These are phyloP conservation scores for Poterioochromonas sp. DNA, from an alignment of 352 stramenopile genomes.

Conservation along the genomic window DNA sequence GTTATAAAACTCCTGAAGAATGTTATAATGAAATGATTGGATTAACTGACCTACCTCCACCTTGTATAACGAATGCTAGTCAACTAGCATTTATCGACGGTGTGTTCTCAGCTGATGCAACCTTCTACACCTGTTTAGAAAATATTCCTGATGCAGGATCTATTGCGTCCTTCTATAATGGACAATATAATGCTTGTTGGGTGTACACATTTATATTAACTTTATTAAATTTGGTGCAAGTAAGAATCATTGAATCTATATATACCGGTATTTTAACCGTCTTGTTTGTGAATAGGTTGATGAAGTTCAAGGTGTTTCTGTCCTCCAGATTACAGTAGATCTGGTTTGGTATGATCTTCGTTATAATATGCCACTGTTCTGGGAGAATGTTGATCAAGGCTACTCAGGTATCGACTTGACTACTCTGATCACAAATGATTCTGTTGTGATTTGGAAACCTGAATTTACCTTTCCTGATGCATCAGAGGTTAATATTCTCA, in stretches of 20 bases:
- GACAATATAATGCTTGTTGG: background rate
- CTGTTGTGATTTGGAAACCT: background rate
- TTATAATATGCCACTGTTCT: background rate
- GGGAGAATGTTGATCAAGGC: background rate
- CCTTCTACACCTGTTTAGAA: constrained; percentile 2
- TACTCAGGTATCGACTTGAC: background rate
- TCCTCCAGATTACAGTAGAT: background rate
- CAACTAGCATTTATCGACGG: background rate
- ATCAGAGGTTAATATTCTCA: background rate
- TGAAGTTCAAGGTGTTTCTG: background rate
- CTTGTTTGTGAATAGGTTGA: background rate
- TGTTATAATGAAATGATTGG: background rate
- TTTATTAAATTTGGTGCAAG: no score
- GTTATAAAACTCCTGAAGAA: no score
- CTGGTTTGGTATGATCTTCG: background rate
- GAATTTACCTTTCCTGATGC: background rate
- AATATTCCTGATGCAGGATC: background rate
- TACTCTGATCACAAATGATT: background rate
- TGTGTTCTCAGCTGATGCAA: background rate
- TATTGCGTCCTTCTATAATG: background rate
- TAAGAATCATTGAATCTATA: no score
- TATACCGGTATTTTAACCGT: no score
- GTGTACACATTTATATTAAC: no score
- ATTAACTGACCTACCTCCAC: background rate
- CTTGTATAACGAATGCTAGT: background rate